A percentile compares a stretch with the other conserved stretches of the same genome.
These are phyloP conservation scores for Lomentospora prolificans DNA, from an alignment of 2,329 filamentous ascomycete genomes.

Conservation along the genomic window DNA sequence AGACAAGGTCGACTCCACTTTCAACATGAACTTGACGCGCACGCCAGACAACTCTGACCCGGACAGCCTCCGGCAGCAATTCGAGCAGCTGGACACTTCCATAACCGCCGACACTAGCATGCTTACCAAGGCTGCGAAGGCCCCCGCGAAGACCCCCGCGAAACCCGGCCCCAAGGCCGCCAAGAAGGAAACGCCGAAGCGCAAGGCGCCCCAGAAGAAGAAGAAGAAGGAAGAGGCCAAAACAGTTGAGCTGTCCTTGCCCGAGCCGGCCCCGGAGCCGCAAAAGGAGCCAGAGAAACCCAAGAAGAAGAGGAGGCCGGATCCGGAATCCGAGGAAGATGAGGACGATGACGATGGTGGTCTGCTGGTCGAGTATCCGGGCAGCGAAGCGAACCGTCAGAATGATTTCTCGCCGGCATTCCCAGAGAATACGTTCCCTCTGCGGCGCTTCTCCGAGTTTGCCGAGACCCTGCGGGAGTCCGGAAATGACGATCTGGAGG, in stretches of 20 bases:
- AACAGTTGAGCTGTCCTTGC: conserved; percentile 24
- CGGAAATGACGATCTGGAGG: conserved; percentile 37
- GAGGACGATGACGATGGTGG: conserved; percentile 45
- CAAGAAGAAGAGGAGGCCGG: conserved; percentile 22
- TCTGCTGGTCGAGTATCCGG: conserved; percentile 51
- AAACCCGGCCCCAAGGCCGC: conserved; percentile 14
- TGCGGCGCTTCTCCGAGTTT: conserved; percentile 44
- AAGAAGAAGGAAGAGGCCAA: conserved; percentile 29
- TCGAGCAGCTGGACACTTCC: conserved; percentile 49
- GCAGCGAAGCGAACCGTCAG: conserved; percentile 28
- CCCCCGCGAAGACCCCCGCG: conserved; percentile 15
- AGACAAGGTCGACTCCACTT: conserved; percentile 69
- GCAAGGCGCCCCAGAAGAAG: conserved; percentile 18
- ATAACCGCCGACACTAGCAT: conserved; percentile 17
- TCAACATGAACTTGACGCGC: conserved; percentile 76
- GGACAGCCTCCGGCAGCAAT: conserved; percentile 53
- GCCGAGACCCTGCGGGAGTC: conserved; percentile 32
- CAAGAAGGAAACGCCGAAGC: conserved; percentile 13
- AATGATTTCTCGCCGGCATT: conserved; percentile 40
- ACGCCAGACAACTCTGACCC: conserved; percentile 56
- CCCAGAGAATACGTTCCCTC: conserved; percentile 23
- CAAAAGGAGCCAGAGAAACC: conserved; percentile 17
- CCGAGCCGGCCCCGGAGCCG: conserved; percentile 19
- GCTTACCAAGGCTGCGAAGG: conserved; percentile 12
- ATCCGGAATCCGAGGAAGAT: conserved; percentile 44